Base-by-base conservation (phyloP, 257 asterid species). In the Striga asiatica region DNA sequence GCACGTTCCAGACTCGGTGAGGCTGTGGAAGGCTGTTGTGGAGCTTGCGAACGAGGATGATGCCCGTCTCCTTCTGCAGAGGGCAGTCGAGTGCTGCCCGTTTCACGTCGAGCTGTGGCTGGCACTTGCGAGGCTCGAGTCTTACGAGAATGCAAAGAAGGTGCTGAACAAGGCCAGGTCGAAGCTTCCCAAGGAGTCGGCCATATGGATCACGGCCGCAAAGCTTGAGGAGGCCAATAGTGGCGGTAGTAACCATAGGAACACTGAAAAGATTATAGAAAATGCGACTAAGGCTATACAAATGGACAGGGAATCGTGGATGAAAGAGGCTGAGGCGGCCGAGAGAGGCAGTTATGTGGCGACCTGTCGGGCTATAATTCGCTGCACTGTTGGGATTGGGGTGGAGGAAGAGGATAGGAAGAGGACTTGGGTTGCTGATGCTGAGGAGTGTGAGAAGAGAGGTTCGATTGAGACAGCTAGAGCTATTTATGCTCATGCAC, bases 401-500 rank as follows among this genome's bases (percentile, higher is more conserved):
- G 97, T 89, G 14, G 97, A 89, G 73, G 95, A 85, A 61, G 94
- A 89, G 71, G 97, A 89, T 70, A 78, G 93, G 74, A 89, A 89
- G 74, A 76, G 89, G 72, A 89, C 97, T 0, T 89, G 97, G 95
- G 95, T 85, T 71, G 97, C 95, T 25, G 97, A 89, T 71, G 95
- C 97, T 5, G 95, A 83, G 65, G 97, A 89, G 73, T 89, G 95
- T 74, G 83, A 81, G 81, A 85, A 81, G 76, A 73, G 93, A 51
- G 95, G 97, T 34, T 85, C 94, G 2, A 74, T 85, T 53, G 97
- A 89, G 74, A 89, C 97, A 0, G 97, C 95, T 9, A 75, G 95
- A 70, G 86, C 95, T 14, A 89, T 85, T 9, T 89, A 85, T 46
- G 85, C 87, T 29, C 95, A 81, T 64, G 82, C 97, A 1, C 87